phyloP scores from a whole-genome alignment of 164 flowering plant genomes.

The Santalum album region DNA sequence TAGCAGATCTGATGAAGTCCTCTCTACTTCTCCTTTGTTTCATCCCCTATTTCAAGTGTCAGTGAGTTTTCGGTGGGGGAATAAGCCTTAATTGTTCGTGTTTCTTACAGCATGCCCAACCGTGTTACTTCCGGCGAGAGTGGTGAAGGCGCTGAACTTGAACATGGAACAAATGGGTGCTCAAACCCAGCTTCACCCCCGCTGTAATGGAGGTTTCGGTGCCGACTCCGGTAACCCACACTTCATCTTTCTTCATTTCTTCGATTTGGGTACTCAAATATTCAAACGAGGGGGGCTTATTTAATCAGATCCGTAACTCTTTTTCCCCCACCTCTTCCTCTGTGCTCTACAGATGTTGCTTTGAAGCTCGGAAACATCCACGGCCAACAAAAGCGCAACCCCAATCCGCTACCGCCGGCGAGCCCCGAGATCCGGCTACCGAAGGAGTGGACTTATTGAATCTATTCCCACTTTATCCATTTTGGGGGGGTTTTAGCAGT shows the following conservation, averaged over 20 bases:
- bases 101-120: conserved; percentile 23
- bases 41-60: too few species aligned
- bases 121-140: conserved; percentile 34
- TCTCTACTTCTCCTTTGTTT: too few species aligned
- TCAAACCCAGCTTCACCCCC: conserved; percentile 15
- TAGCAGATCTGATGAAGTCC: too few species aligned
- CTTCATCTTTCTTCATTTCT: neutral
- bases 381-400: conserved; percentile 18
- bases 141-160: conserved; percentile 46
- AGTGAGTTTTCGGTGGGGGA: too few species aligned
- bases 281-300: too few species aligned
- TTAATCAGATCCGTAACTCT: neutral
- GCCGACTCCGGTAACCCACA: conserved; percentile 22
- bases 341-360: conserved; percentile 4
- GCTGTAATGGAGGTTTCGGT: conserved; percentile 13
- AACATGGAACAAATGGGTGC: conserved; percentile 37
- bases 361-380: conserved; percentile 7
- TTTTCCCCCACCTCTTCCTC: neutral
- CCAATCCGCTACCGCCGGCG: conserved; percentile 13
- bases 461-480: neutral
- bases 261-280: neutral
- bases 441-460: neutral
- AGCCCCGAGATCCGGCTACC: conserved; percentile 29
- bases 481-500: too few species aligned
- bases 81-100: neutral